Conservation (phyloP, 179 eudicot species). For the Beta macrorhiza region DNA sequence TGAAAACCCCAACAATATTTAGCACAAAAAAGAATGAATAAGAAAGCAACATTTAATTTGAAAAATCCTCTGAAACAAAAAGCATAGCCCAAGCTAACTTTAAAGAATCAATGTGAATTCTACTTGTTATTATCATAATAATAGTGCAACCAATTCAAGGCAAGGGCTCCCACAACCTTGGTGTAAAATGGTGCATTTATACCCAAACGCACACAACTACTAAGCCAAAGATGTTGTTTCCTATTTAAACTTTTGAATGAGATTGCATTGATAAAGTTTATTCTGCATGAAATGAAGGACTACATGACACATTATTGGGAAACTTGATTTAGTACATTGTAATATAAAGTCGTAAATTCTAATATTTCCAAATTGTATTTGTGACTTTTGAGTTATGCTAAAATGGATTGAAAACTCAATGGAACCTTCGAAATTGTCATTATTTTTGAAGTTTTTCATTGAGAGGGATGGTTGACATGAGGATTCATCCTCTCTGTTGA, state of each 20-base stretch:
- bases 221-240: background rate
- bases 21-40: too few species aligned
- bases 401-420: background rate
- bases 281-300: background rate
- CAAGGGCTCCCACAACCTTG: background rate
- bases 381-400: background rate
- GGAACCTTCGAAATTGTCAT: too few species aligned
- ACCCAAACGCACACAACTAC: background rate
- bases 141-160: background rate
- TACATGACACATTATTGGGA: background rate
- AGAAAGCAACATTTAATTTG: background rate
- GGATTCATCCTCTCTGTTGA: too few species aligned
- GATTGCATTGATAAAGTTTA: background rate
- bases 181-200: background rate
- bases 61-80: background rate
- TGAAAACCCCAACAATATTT: background rate
- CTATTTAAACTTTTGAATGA: background rate
- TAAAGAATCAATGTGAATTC: background rate
- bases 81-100: background rate
- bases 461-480: too few species aligned
- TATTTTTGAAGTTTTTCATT: too few species aligned
- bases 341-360: background rate
- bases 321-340: background rate
- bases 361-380: background rate
- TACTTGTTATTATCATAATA: background rate